Evolutionary conservation across 257 asterid genomes (phyloP).

Genomic region (Primulina huaijiensis): DNA sequence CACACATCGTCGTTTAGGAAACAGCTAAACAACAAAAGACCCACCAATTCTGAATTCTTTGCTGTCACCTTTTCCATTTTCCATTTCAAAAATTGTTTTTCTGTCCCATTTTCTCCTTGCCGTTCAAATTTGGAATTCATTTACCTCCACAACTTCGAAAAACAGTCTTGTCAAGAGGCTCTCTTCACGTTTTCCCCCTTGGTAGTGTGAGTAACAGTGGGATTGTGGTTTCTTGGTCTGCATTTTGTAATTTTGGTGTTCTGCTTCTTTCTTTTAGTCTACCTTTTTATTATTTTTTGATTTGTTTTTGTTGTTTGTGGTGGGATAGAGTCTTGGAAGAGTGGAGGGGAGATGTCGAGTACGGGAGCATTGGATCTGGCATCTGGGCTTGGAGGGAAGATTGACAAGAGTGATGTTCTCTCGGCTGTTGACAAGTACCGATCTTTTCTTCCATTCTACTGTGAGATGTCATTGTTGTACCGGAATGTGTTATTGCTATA

Average conservation of each 20-base stretch:
- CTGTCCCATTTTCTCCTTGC: slow-evolving; percentile 6
- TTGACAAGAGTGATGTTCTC: slow-evolving; percentile 67
- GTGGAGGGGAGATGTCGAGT: slow-evolving; percentile 54
- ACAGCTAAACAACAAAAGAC: slow-evolving; percentile 23
- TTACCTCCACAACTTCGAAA: background rate
- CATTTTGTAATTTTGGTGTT: slow-evolving; percentile 9
- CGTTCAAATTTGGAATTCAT: background rate
- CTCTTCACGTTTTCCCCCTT: background rate
- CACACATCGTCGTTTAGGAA: slow-evolving; percentile 6
- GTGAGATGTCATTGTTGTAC: background rate
- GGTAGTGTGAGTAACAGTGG: background rate
- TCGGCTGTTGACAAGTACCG: slow-evolving; percentile 84
- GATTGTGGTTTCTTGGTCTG: background rate
- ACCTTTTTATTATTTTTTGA: slow-evolving; percentile 19
- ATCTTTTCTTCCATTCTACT: background rate
- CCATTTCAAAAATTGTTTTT: background rate
- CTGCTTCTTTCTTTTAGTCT: background rate
- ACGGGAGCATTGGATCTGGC: slow-evolving; percentile 86
- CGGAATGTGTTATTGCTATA: background rate
- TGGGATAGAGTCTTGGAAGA: slow-evolving; percentile 23
- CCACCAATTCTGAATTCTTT: background rate
- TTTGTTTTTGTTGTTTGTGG: background rate
- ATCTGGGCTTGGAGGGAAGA: slow-evolving; percentile 85
- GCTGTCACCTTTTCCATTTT: slow-evolving; percentile 20
- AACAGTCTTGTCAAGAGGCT: background rate